These are phyloP conservation scores for Daldinia grandis DNA, from an alignment of 495 filamentous ascomycete species.

Conservation along the genomic window DNA sequence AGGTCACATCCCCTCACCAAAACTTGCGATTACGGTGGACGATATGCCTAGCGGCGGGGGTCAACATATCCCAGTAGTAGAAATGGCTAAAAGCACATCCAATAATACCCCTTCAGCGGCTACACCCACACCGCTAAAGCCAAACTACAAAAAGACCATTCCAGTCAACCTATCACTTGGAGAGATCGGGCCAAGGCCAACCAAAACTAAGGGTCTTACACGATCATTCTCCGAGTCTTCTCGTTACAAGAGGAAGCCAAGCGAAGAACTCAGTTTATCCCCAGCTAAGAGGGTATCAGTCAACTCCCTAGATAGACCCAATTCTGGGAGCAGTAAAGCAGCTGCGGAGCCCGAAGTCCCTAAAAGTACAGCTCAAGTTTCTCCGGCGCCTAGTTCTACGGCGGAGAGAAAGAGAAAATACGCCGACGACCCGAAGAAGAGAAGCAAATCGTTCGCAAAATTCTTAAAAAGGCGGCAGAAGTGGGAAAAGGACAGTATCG, in stretches of 20 bases:
- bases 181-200: slow-evolving; percentile 25
- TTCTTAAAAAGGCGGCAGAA: slow-evolving; percentile 22
- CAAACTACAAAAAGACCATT: background rate
- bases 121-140: background rate
- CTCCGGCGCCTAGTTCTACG: slow-evolving; percentile 15
- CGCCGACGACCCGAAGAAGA: slow-evolving; percentile 25
- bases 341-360: slow-evolving; percentile 7
- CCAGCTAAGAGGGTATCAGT: slow-evolving; percentile 31
- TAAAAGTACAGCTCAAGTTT: slow-evolving; percentile 2
- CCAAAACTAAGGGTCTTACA: slow-evolving; percentile 3
- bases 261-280: slow-evolving; percentile 19
- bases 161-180: slow-evolving; percentile 20
- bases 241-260: slow-evolving; percentile 32
- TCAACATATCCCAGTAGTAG: background rate
- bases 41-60: background rate
- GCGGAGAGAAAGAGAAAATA: slow-evolving; percentile 6
- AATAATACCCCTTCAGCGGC: background rate
- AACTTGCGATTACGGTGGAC: background rate
- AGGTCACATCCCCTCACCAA: background rate
- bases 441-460: slow-evolving; percentile 14
- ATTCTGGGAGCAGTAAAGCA: slow-evolving; percentile 12
- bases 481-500: slow-evolving; percentile 25
- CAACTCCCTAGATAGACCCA: slow-evolving; percentile 18
- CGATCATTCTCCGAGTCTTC: slow-evolving; percentile 33
- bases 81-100: background rate